These are phyloP conservation scores for Skeletonema tropicum DNA, from an alignment of 108 stramenopile genomes.

Conservation along the genomic window DNA sequence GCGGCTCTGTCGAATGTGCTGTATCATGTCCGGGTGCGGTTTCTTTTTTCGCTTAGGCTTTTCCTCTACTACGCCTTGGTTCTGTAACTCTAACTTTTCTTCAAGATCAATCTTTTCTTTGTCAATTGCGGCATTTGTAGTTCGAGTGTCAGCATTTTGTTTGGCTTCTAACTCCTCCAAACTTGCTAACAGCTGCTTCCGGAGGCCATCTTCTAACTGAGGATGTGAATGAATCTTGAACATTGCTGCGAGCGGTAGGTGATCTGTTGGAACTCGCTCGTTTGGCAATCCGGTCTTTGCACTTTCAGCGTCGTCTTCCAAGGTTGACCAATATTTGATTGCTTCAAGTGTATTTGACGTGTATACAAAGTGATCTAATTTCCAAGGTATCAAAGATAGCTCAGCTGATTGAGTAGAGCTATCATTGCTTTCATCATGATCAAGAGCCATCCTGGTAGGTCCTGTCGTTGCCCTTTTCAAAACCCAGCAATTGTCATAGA, in stretches of 20 bases:
- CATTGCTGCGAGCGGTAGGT: conserved; percentile 55
- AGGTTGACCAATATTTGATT: conserved; percentile 41
- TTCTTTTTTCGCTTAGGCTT: conserved; percentile 24
- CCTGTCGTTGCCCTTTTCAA: conserved; percentile 42
- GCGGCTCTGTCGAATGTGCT: conserved; percentile 47
- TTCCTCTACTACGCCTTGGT: conserved; percentile 7
- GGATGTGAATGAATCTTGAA: conserved; percentile 38
- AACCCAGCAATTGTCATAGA: conserved; percentile 28
- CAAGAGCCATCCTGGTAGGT: conserved; percentile 49
- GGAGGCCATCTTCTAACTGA: conserved; percentile 16
- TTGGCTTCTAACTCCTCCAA: conserved; percentile 17
- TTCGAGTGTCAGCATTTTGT: conserved; percentile 5
- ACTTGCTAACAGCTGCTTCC: conserved; percentile 8
- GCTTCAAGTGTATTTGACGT: conserved; percentile 32
- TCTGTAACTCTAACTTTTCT: neutral
- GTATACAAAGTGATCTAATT: conserved; percentile 62
- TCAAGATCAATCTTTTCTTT: conserved; percentile 9
- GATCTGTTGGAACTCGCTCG: conserved; percentile 52
- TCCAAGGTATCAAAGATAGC: conserved; percentile 44
- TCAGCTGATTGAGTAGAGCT: neutral
- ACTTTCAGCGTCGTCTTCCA: conserved; percentile 52
- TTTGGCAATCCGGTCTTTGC: conserved; percentile 47
- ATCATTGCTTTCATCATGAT: conserved; percentile 36
- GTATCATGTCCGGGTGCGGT: conserved; percentile 40
- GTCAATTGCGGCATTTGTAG: conserved; percentile 15